Percentiles rank a stretch among this genome's conserved stretches.
Conservation (phyloP, 179 eudicot genomes). For the Vitellaria paradoxa region DNA sequence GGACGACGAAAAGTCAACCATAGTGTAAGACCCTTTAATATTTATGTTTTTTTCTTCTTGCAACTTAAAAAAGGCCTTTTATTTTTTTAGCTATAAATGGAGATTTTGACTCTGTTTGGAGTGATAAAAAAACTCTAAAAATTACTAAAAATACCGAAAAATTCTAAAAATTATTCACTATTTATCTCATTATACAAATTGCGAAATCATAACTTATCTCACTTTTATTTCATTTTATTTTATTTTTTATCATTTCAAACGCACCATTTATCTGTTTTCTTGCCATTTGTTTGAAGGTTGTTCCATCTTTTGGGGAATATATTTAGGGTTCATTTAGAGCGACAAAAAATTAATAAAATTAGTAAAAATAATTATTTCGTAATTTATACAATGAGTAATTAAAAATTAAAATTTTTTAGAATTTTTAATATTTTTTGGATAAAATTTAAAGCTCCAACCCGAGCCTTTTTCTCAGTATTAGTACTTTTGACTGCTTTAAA, state of each 20-base stretch:
- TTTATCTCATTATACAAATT: too few relatives aligned
- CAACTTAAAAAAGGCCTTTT: background rate
- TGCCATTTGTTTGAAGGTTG: background rate
- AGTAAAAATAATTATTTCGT: too few relatives aligned
- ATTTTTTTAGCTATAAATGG: background rate
- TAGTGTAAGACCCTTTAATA: slow-evolving; percentile 44
- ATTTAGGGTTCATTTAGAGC: background rate
- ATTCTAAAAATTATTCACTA: too few relatives aligned
- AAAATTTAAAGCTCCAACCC: too few relatives aligned
- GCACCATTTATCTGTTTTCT: background rate
- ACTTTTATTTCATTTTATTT: background rate
- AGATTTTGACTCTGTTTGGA: too few relatives aligned
- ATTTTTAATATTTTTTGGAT: too few relatives aligned
- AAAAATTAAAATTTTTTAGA: too few relatives aligned
- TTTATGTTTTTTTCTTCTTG: background rate
- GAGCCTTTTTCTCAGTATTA: background rate
- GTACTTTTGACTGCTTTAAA: background rate
- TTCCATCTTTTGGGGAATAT: background rate
- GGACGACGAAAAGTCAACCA: slow-evolving; percentile 68
- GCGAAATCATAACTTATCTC: too few relatives aligned
- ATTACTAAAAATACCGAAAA: too few relatives aligned
- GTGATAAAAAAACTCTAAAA: too few relatives aligned
- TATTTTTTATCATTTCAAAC: background rate
- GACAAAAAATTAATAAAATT: too few relatives aligned
- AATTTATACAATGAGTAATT: too few relatives aligned